Conservation (phyloP, 441 rosid genomes). For the Melastoma candidum region DNA sequence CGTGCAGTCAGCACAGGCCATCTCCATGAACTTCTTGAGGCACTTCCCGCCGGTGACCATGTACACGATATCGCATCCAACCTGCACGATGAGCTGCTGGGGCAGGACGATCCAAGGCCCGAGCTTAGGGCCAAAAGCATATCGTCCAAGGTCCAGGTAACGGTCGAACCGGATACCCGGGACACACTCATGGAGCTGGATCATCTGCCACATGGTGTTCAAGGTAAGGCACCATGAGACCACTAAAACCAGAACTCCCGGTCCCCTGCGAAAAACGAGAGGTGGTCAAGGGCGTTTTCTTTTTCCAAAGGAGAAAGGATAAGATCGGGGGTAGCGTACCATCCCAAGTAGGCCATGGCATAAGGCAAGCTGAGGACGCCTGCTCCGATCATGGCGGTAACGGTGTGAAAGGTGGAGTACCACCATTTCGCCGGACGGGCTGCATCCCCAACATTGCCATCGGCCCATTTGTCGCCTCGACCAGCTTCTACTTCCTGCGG, state of each 20-base stretch:
- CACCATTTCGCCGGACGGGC: constrained; percentile 86
- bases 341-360: constrained; percentile 95
- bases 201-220: constrained; percentile 95
- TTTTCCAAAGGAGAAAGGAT: neutral
- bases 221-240: constrained; percentile 79
- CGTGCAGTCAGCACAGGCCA: constrained; percentile 59
- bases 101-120: constrained; percentile 93
- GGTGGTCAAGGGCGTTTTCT: neutral
- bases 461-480: constrained; percentile 43
- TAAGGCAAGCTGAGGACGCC: constrained; percentile 93
- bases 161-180: constrained; percentile 86
- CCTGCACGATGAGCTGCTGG: constrained; percentile 87
- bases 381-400: constrained; percentile 98
- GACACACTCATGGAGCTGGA: constrained; percentile 80
- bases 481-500: constrained; percentile 37
- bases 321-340: constrained; percentile 28
- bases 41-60: constrained; percentile 97
- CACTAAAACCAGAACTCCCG: constrained; percentile 53
- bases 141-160: constrained; percentile 67
- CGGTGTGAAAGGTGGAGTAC: constrained; percentile 86
- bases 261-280: constrained; percentile 50
- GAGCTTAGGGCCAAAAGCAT: constrained; percentile 70
- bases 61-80: constrained; percentile 81
- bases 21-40: constrained; percentile 72
- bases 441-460: constrained; percentile 24